These are phyloP conservation scores for Pseudocercospora musae DNA, from an alignment of 2,329 filamentous ascomycete genomes.

Conservation along the genomic window DNA sequence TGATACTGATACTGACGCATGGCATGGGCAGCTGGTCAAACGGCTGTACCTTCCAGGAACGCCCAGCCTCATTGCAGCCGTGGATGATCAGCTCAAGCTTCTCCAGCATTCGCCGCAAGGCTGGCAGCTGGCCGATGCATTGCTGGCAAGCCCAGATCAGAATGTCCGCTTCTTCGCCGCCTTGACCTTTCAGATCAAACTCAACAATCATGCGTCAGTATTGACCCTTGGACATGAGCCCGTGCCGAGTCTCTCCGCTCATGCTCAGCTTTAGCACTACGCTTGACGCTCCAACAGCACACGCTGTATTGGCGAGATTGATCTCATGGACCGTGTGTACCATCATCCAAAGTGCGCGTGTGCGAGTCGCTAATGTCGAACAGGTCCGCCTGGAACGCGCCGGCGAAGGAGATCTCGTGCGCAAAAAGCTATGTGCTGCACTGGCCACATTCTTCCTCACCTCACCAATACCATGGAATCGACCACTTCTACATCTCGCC, in stretches of 20 bases:
- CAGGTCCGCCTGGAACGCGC: constrained; percentile 45
- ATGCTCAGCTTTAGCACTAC: constrained; percentile 32
- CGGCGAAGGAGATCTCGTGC: constrained; percentile 58
- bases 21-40: constrained; percentile 41
- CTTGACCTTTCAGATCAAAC: constrained; percentile 87
- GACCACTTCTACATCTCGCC: constrained; percentile 49
- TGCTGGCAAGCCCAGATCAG: constrained; percentile 66
- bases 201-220: constrained; percentile 58
- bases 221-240: constrained; percentile 32
- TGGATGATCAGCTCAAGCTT: constrained; percentile 72
- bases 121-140: constrained; percentile 78
- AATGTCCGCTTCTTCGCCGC: constrained; percentile 90
- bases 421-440: constrained; percentile 73
- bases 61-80: constrained; percentile 47
- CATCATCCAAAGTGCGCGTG: no score
- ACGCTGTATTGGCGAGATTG: constrained; percentile 58
- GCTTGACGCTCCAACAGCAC: constrained; percentile 56
- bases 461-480: constrained; percentile 65
- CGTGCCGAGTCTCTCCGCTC: constrained; percentile 26
- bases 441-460: constrained; percentile 72
- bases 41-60: constrained; percentile 49
- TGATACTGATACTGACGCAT: not conserved
- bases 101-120: constrained; percentile 77
- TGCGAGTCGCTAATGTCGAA: not conserved
- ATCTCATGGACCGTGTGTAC: constrained; percentile 57